Conservation (phyloP, 495 filamentous ascomycete species). For the Penicillium coffeae region DNA sequence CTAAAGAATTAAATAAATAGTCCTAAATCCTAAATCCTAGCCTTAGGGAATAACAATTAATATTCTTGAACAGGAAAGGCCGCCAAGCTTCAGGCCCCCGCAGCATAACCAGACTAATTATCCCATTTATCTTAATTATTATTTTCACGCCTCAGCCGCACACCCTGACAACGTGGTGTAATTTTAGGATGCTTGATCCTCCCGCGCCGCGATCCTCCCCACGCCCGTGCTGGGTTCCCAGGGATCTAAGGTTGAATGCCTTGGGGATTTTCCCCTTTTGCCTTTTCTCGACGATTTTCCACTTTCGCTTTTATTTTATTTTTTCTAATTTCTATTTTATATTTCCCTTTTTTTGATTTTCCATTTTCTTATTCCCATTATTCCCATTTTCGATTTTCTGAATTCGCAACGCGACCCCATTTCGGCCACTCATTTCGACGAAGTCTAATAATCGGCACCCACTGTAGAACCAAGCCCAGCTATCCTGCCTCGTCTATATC, state of each 20-base stretch:
- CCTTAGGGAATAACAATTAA: no score
- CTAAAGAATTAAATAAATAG: background rate
- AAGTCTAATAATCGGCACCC: slow-evolving; percentile 23
- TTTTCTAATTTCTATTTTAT: slow-evolving; percentile 3
- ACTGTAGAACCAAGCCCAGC: slow-evolving; percentile 20
- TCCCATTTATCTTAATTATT: background rate
- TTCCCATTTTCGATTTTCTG: slow-evolving; percentile 12
- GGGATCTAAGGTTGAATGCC: slow-evolving; percentile 21
- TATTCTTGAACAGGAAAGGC: background rate
- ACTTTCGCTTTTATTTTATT: slow-evolving; percentile 8
- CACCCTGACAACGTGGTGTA: slow-evolving; percentile 6
- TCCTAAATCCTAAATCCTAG: no score
- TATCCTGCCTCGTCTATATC: slow-evolving; percentile 25
- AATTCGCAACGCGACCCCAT: slow-evolving; percentile 11
- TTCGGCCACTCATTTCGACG: slow-evolving; percentile 4
- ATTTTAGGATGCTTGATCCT: slow-evolving; percentile 26
- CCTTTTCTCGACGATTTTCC: slow-evolving; percentile 1
- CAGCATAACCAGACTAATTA: background rate
- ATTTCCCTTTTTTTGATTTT: slow-evolving; percentile 9
- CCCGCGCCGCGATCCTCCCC: slow-evolving; percentile 28
- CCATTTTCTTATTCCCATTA: slow-evolving; percentile 11
- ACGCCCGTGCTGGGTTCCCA: slow-evolving; percentile 24
- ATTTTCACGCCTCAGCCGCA: slow-evolving; percentile 26
- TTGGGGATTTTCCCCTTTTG: slow-evolving; percentile 17
- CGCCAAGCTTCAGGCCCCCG: background rate